These are phyloP conservation scores for Solanum chiquidenum DNA, from an alignment of 257 asterid species.

Conservation along the genomic window DNA sequence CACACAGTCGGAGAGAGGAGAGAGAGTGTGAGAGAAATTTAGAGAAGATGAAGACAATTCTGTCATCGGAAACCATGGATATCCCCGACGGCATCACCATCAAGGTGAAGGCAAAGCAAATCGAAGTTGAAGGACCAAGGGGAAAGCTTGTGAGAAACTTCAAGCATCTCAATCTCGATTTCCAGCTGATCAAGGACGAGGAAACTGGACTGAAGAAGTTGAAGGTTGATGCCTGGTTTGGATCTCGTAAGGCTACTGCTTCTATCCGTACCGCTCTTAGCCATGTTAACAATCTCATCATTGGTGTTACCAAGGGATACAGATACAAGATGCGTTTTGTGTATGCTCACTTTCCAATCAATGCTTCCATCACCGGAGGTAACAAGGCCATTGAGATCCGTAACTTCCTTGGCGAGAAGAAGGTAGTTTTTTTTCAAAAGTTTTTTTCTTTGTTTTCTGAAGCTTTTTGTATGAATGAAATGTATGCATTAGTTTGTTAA, in stretches of 20 bases:
- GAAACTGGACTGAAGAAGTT: neutral
- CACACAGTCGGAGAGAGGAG: neutral
- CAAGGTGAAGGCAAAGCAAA: neutral
- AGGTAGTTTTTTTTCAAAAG: neutral
- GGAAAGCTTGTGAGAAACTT: neutral
- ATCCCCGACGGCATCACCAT: neutral
- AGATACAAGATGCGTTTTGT: constrained; percentile 1
- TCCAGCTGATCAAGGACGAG: neutral
- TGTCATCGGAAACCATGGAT: neutral
- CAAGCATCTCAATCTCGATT: constrained; percentile 3
- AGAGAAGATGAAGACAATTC: neutral
- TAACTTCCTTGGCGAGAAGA: constrained; percentile 3
- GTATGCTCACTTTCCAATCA: neutral
- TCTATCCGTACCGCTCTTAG: neutral
- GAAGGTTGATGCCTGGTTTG: neutral
- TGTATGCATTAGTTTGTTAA: neutral
- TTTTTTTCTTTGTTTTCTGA: neutral
- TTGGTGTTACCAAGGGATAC: neutral
- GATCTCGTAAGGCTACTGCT: neutral
- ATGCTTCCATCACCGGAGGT: neutral
- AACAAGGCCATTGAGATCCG: constrained; percentile 1
- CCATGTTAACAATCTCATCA: neutral
- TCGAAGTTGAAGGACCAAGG: neutral
- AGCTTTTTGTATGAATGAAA: neutral
- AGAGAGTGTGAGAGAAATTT: neutral